These are phyloP conservation scores for Trypanosoma melophagium DNA, from an alignment of 208 protist species.

Conservation along the genomic window DNA sequence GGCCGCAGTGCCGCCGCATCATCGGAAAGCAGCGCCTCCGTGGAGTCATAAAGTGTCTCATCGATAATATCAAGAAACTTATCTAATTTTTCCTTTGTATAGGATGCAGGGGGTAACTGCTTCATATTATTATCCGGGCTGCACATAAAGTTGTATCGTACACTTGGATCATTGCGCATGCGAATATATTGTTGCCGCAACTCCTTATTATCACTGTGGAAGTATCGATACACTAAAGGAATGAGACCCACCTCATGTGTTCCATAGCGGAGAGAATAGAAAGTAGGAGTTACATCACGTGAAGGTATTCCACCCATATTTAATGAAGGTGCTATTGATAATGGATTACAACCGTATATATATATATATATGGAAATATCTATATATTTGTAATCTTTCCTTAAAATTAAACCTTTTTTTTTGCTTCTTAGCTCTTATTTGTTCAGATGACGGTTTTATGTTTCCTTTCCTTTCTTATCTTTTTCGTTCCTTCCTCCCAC, in stretches of 20 bases:
- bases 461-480: not conserved
- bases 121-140: constrained; percentile 38
- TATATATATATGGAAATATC: too few species aligned
- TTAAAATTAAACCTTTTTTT: too few species aligned
- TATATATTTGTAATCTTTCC: too few species aligned
- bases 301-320: constrained; percentile 60
- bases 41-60: constrained; percentile 48
- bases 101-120: constrained; percentile 43
- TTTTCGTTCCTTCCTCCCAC: not conserved
- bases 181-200: constrained; percentile 63
- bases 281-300: constrained; percentile 39
- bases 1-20: constrained; percentile 38
- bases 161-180: constrained; percentile 69
- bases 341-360: not conserved
- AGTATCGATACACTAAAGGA: constrained; percentile 51
- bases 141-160: constrained; percentile 68
- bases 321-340: constrained; percentile 1
- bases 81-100: constrained; percentile 55
- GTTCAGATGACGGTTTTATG: too few species aligned
- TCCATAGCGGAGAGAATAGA: constrained; percentile 72
- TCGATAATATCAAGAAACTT: constrained; percentile 49
- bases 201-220: constrained; percentile 34
- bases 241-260: constrained; percentile 72
- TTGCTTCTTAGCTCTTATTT: too few species aligned
- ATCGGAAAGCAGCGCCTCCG: constrained; percentile 36